phyloP scores from a whole-genome alignment of 805 yeast species.

The Starmerella vitae region DNA sequence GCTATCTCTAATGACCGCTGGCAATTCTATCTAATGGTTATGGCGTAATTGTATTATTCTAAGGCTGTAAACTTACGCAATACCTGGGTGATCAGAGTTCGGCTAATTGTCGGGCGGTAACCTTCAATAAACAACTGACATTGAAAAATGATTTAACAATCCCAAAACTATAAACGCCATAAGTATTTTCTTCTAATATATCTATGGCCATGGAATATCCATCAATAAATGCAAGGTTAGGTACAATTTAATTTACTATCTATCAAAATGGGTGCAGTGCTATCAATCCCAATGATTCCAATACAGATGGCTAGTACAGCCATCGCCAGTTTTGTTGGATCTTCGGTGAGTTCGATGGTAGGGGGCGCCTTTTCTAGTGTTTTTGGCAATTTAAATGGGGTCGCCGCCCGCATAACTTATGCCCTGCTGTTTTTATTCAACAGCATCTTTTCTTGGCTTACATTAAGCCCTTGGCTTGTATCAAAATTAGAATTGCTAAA shows the following conservation, averaged over 20 bases:
- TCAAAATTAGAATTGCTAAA: constrained; percentile 59
- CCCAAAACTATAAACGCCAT: too few species aligned
- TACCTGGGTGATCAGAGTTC: too few species aligned
- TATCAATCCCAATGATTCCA: constrained; percentile 40
- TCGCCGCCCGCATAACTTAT: constrained; percentile 76
- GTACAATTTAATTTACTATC: not conserved
- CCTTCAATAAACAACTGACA: too few species aligned
- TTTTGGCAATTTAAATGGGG: constrained; percentile 45
- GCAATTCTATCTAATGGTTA: too few species aligned
- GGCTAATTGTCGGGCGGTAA: too few species aligned
- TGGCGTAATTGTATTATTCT: not conserved
- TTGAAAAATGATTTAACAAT: too few species aligned
- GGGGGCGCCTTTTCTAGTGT: constrained; percentile 29
- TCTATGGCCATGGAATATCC: too few species aligned
- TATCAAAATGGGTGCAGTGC: constrained; percentile 29
- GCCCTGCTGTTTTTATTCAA: constrained; percentile 66
- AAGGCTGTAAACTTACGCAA: not conserved
- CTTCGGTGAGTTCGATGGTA: constrained; percentile 60
- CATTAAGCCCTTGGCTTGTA: constrained; percentile 66
- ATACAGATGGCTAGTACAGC: constrained; percentile 48
- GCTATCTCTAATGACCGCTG: too few species aligned
- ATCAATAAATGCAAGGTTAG: too few species aligned
- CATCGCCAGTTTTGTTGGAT: constrained; percentile 65
- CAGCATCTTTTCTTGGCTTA: constrained; percentile 83
- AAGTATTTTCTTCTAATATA: too few species aligned